A percentile compares a stretch with the other conserved stretches of the same genome.
Evolutionary conservation across 2,329 filamentous ascomycete species (phyloP).

Genomic region (Ustilaginoidea virens): DNA sequence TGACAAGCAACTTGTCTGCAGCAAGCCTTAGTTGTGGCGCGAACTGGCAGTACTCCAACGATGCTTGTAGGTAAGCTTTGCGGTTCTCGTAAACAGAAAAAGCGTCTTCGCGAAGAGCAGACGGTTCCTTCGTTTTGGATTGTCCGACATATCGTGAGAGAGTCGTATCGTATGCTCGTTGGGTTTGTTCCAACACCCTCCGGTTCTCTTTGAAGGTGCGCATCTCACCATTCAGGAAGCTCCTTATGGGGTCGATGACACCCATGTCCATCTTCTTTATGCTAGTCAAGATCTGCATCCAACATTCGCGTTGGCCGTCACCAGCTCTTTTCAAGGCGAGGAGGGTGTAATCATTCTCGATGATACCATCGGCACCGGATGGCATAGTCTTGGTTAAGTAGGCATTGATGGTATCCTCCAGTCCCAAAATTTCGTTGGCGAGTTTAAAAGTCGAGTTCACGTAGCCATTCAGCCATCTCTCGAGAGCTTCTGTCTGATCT

Average conservation of each 20-base stretch:
- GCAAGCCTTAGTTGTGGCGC: constrained; percentile 73
- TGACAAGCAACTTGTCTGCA: constrained; percentile 75
- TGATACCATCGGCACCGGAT: constrained; percentile 62
- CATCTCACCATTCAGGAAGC: constrained; percentile 66
- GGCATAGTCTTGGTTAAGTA: constrained; percentile 68
- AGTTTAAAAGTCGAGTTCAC: constrained; percentile 37
- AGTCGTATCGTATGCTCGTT: constrained; percentile 71
- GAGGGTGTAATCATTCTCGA: constrained; percentile 92
- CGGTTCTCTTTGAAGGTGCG: constrained; percentile 75
- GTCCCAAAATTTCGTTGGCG: constrained; percentile 46
- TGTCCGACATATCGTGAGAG: constrained; percentile 71
- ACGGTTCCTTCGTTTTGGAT: constrained; percentile 87
- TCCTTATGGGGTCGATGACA: constrained; percentile 67
- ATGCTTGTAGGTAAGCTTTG: constrained; percentile 78
- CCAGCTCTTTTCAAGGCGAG: constrained; percentile 72
- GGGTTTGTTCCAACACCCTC: constrained; percentile 58
- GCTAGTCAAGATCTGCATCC: constrained; percentile 57
- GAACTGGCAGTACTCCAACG: constrained; percentile 82
- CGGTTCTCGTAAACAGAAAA: constrained; percentile 90
- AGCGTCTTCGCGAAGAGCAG: constrained; percentile 80
- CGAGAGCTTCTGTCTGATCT: constrained; percentile 81
- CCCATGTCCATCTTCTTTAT: constrained; percentile 64
- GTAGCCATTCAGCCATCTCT: constrained; percentile 71
- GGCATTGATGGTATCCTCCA: constrained; percentile 66
- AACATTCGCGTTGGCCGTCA: constrained; percentile 79